A percentile compares a stretch with the other conserved stretches of the same genome.
Evolutionary conservation across 2,329 filamentous ascomycete species (phyloP).

Genomic region (Rugonectria rugulosa): DNA sequence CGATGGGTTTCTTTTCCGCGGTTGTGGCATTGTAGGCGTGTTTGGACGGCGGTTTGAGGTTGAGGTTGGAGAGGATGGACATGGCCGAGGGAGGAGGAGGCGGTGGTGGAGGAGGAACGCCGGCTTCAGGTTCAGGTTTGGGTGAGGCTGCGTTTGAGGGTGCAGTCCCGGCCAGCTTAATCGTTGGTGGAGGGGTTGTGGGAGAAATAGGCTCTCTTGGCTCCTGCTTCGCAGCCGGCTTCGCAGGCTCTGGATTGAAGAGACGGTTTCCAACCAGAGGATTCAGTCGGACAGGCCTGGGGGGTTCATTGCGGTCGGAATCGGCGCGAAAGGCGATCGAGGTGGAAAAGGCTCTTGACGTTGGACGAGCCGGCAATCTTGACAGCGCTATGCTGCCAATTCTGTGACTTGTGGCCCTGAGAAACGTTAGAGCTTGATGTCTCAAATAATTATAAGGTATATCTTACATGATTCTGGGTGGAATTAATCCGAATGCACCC

Average conservation of each 20-base stretch:
- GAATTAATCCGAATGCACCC: slow-evolving; percentile 20
- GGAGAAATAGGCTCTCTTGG: neutral
- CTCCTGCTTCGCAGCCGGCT: no score
- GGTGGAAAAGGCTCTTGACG: slow-evolving; percentile 43
- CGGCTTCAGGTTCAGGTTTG: neutral
- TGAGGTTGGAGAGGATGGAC: slow-evolving; percentile 2
- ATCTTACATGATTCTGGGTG: slow-evolving; percentile 33
- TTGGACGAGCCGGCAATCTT: slow-evolving; percentile 36
- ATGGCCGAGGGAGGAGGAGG: slow-evolving; percentile 6
- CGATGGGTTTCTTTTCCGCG: slow-evolving; percentile 33
- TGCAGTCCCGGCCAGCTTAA: slow-evolving; percentile 17
- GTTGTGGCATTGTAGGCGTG: slow-evolving; percentile 39
- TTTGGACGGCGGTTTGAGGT: slow-evolving; percentile 4
- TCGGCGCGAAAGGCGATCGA: slow-evolving; percentile 39
- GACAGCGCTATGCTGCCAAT: slow-evolving; percentile 43
- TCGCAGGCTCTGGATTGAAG: slow-evolving; percentile 21
- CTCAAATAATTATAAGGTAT: neutral
- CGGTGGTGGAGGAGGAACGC: slow-evolving; percentile 14
- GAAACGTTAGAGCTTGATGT: slow-evolving; percentile 6
- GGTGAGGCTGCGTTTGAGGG: slow-evolving; percentile 11
- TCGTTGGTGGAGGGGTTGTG: neutral
- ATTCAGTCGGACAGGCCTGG: slow-evolving; percentile 34
- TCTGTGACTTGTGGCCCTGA: slow-evolving; percentile 39
- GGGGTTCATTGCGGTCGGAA: neutral
- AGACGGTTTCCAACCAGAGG: slow-evolving; percentile 42